Evolutionary conservation across 768 basidiomycete genomes (phyloP), one percentile per base, ranked within the genome.

Genomic region (Podaxis rugospora): DNA sequence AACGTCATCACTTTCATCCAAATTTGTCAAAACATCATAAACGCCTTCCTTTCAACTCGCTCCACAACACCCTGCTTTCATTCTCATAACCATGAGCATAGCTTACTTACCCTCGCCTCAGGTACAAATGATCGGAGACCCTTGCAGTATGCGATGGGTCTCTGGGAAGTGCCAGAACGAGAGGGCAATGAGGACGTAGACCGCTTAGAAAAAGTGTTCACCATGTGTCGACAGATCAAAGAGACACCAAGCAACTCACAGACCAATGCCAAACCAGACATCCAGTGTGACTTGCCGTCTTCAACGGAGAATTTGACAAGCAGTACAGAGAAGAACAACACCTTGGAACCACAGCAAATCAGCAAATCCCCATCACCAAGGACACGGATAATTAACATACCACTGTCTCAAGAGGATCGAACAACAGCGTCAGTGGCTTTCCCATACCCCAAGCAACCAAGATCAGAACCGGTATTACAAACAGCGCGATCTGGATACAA

Each of bases 251-350:
- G n/a, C n/a, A 40, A 68, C 71, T 57, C 57, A 74, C 73, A 71
- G 11, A 77, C 72, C 18, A 78, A 65, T 7, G 72, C 73, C 32
- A 76, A 64, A 4, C 76, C 76, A 63, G 78, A 79, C 68, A 80
- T 75, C 80, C 79, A 81, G 53, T 79, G 76, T 23, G 78, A 75
- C 65, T 79, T 80, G 18, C 79, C 80, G 49, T 80, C 73, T 65
- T 79, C 81, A 5, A 80, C 72, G 16, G 74, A 73, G 37, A 80
- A 80, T 66, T 75, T 78, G 51, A 76, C 77, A 35, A 80, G 67
- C 21, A 77, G 62, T 13, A 77, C 77, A 21, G 76, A 73, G 56
- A 78, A 73, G 66, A 77, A 78, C 50, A 76, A 59, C 7, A 74
- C 71, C 72, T 72, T 9, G 32, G 59, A 5, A 13, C 32, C 14